Base-by-base conservation (phyloP, 1,284 basidiomycete species). In the Microbotryum violaceum region DNA sequence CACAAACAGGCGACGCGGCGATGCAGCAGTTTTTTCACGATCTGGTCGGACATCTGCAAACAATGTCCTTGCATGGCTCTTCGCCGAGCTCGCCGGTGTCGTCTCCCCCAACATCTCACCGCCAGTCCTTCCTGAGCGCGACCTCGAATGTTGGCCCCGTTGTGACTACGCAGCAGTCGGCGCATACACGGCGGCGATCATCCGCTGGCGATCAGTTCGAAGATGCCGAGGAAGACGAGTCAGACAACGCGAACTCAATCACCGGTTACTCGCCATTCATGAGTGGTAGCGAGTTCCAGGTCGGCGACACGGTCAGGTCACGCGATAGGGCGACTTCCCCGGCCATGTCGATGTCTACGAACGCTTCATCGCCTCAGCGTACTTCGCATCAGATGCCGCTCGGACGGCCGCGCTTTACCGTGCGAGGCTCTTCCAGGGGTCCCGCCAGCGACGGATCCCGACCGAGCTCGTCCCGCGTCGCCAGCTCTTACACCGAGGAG, bases 1-100 rank as follows among this genome's bases (percentile, higher is more conserved):
- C 84, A 1, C 79, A 83, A 57, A 75, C 83, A 31, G 79, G 83
- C 64, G 86, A 89, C 69, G 83, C 82, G 52, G 82, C 82, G 49
- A 83, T 91, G 73, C 86, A 88, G 63, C 75, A 81, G 48, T 90
- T 90, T 75, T 87, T 91, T 75, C 79, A 85, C 60, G 87, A 91
- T 74, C 85, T 92, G 55, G 85, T 85, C 8, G 84, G 88, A 49
- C 87, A 89, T 70, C 81, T 91, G 52, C 85, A 84, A 62, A 82
- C 82, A 52, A 83, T 91, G 78, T 83, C 85, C 69, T 76, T 75
- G 9, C 61, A 63, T 27, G 65, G 60, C 50, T 65, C 63, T n/a
- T 53, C 64, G 44, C 61, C 64, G 18, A 51, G 44, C 27, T 52
- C 23, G 54, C 56, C 27, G 51, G 56, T 1, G 21, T 54, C 23